Conservation (phyloP, 75 land plant genomes). For the Adiantum capillusveneris region DNA sequence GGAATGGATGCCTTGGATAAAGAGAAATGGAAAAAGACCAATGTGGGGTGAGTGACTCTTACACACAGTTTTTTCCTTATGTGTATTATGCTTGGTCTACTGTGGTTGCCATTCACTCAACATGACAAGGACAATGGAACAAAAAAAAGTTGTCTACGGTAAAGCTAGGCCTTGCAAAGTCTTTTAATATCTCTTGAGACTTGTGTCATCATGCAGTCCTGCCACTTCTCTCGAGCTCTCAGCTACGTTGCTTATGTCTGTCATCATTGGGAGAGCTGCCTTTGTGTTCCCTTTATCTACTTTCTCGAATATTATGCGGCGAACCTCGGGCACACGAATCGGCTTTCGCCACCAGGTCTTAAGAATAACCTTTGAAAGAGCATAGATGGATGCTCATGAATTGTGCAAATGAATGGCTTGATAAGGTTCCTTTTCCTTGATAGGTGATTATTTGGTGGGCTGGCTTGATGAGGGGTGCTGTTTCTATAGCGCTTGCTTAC, state of each 20-base stretch:
- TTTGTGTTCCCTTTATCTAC: slow-evolving; percentile 71
- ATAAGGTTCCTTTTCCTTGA: background rate
- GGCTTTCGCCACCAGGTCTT: slow-evolving; percentile 55
- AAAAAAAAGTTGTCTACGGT: too few species aligned
- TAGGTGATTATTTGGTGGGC: slow-evolving; percentile 81
- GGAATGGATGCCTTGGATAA: slow-evolving; percentile 39
- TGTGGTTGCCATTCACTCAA: too few species aligned
- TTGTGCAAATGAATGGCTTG: too few species aligned
- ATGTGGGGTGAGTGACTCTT: slow-evolving; percentile 13
- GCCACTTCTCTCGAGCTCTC: slow-evolving; percentile 25
- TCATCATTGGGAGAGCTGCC: slow-evolving; percentile 67
- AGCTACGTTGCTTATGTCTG: slow-evolving; percentile 23
- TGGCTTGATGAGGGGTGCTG: slow-evolving; percentile 81
- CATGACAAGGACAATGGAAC: too few species aligned
- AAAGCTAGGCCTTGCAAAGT: too few species aligned
- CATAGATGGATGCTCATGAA: too few species aligned
- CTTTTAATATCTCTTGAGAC: too few species aligned
- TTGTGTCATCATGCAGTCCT: slow-evolving; percentile 43
- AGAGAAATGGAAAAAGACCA: slow-evolving; percentile 20
- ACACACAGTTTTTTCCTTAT: too few species aligned
- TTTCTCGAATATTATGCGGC: slow-evolving; percentile 44
- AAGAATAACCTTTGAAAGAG: too few species aligned
- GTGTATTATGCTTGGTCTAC: too few species aligned
- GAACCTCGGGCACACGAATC: slow-evolving; percentile 24
- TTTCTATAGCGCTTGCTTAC: slow-evolving; percentile 72